phyloP scores from a whole-genome alignment of 208 protist genomes.

The Plasmodiophora brassicae region DNA sequence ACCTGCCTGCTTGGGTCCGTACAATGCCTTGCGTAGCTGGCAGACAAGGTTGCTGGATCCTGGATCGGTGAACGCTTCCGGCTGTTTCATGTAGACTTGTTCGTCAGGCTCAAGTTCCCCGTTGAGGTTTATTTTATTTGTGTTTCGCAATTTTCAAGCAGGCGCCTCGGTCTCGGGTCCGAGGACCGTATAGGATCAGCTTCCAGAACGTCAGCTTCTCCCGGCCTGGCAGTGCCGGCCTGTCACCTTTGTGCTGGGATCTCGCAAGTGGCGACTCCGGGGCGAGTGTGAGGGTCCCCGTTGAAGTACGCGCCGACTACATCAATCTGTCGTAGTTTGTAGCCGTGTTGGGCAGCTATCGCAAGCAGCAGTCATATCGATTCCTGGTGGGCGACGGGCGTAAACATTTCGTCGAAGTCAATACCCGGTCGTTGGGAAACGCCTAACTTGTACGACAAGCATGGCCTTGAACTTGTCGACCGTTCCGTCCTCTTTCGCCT shows the following conservation, averaged over 20 bases:
- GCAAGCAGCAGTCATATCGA: background rate
- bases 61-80: background rate
- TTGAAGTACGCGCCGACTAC: background rate
- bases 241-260: no score
- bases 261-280: no score
- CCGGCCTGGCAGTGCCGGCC: no score
- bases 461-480: background rate
- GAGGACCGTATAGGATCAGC: no score
- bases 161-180: no score
- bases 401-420: slow-evolving; percentile 7
- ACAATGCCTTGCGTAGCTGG: background rate
- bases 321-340: background rate
- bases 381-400: background rate
- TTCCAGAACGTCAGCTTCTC: no score
- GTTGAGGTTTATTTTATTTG: no score
- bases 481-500: background rate
- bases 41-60: background rate
- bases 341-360: slow-evolving; percentile 10
- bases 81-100: background rate
- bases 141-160: no score
- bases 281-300: no score
- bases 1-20: slow-evolving; percentile 19
- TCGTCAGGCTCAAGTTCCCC: background rate
- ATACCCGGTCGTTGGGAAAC: background rate
- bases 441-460: background rate